Evolutionary conservation across 306 rosid species (phyloP), one percentile per base, ranked within the genome.

Genomic region (Cicer yamashitae): DNA sequence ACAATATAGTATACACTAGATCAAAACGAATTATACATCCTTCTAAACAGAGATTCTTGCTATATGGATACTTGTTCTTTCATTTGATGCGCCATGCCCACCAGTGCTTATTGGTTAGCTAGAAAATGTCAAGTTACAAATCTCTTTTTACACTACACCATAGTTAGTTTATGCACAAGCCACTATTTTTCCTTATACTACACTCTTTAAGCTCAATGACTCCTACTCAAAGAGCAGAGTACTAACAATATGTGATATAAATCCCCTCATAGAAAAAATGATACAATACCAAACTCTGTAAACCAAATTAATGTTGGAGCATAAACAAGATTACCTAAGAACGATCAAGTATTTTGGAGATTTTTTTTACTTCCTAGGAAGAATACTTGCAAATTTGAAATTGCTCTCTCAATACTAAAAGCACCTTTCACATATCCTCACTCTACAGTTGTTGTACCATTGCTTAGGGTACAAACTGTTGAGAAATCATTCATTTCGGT

Each of bases 101-200:
- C 14, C 65, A 47, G 56, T 37, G 65, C 73, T 58, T 18, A 18
- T 14, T 47, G 58, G 45, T 54, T 67, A 56, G 64, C 77, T 41
- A 68, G 73, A 64, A 67, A 17, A 57, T 47, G 77, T 38, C 63
- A 40, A 22, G 15, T 57, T 47, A 41, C 74, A 77, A 62, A 75
- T 41, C 30, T 13, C 53, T 4, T 8, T 45, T 48, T 46, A 56
- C 51, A 38, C 34, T 38, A 70, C 34, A 70, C 17, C 43, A 20
- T 20, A 7, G 65, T 70, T 22, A 53, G 25, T 48, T 57, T 56
- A 67, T 13, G 17, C 70, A 71, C 72, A 75, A 30, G 25, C 25
- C 54, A 53, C 41, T 37, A 9, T 38, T 69, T 59, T 43, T n/a
- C 75, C 22, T 50, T 54, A 70, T 11, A 4, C 58, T 51, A 58